A percentile compares a stretch with the other conserved stretches of the same genome.
phyloP scores from a whole-genome alignment of 1,139 yeast species.

The Diutina catenulata region DNA sequence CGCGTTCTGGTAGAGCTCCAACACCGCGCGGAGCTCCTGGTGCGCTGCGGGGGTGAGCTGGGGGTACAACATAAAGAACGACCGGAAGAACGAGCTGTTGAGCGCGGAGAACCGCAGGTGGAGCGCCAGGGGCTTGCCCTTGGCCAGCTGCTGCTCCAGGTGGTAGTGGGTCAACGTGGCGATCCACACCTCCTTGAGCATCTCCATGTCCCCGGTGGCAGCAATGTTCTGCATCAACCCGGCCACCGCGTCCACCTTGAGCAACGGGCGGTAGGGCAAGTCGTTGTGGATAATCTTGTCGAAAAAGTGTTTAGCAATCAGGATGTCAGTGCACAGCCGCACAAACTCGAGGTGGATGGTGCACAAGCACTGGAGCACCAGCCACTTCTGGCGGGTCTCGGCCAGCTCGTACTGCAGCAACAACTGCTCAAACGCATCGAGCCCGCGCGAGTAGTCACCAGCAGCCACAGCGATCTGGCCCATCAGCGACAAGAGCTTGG shows the following conservation, averaged over 20 bases:
- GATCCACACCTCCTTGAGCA: constrained; percentile 53
- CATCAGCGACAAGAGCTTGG: constrained; percentile 19
- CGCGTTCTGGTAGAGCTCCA: constrained; percentile 43
- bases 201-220: constrained; percentile 44
- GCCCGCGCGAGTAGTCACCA: constrained; percentile 28
- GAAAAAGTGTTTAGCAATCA: constrained; percentile 62
- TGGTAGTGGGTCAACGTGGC: constrained; percentile 49
- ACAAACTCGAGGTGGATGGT: constrained; percentile 72
- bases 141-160: constrained; percentile 15
- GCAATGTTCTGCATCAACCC: constrained; percentile 54
- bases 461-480: constrained; percentile 30
- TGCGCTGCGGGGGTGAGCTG: constrained; percentile 45
- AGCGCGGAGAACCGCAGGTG: constrained; percentile 57
- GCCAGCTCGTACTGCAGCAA: constrained; percentile 18
- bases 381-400: constrained; percentile 8
- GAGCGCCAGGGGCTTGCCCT: constrained; percentile 10
- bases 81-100: constrained; percentile 56
- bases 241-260: constrained; percentile 69
- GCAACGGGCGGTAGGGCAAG: constrained; percentile 59
- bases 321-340: constrained; percentile 67
- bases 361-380: constrained; percentile 18
- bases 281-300: constrained; percentile 55
- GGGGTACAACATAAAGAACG: constrained; percentile 54
- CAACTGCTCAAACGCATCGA: constrained; percentile 29
- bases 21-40: constrained; percentile 42